phyloP scores from a whole-genome alignment of 495 filamentous ascomycete species.

The Aspergillus cavernicola region DNA sequence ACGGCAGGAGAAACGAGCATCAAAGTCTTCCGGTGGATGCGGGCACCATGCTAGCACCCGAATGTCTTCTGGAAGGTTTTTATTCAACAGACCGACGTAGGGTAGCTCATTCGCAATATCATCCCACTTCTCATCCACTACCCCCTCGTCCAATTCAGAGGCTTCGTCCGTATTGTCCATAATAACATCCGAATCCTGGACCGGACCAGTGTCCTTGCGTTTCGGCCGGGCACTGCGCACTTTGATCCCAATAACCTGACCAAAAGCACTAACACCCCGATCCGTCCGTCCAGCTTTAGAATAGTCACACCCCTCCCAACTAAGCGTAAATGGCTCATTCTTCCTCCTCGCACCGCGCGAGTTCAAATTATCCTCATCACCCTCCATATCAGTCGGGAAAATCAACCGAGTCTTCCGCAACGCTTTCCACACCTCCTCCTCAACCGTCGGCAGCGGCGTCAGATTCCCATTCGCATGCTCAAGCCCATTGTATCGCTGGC shows the following conservation, averaged over 20 bases:
- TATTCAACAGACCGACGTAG: constrained; percentile 78
- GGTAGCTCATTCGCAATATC: constrained; percentile 75
- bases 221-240: constrained; percentile 73
- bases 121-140: constrained; percentile 59
- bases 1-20: constrained; percentile 87
- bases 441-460: constrained; percentile 73
- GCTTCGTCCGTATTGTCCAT: constrained; percentile 21
- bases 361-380: constrained; percentile 25
- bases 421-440: constrained; percentile 90
- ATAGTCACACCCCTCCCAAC: constrained; percentile 81
- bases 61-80: constrained; percentile 84
- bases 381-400: constrained; percentile 54
- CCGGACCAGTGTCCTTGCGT: constrained; percentile 12
- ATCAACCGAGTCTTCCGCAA: constrained; percentile 76
- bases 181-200: constrained; percentile 9
- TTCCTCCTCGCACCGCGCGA: constrained; percentile 18
- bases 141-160: too few relatives aligned
- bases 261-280: constrained; percentile 91
- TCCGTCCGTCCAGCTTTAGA: constrained; percentile 94
- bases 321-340: constrained; percentile 44
- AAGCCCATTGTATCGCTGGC: constrained; percentile 84
- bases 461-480: constrained; percentile 68
- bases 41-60: constrained; percentile 91
- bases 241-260: constrained; percentile 81
- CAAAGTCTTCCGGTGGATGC: constrained; percentile 69